Base-by-base conservation (phyloP, 2,329 filamentous ascomycete species). In the Pseudopyrenochaeta lycopersici region DNA sequence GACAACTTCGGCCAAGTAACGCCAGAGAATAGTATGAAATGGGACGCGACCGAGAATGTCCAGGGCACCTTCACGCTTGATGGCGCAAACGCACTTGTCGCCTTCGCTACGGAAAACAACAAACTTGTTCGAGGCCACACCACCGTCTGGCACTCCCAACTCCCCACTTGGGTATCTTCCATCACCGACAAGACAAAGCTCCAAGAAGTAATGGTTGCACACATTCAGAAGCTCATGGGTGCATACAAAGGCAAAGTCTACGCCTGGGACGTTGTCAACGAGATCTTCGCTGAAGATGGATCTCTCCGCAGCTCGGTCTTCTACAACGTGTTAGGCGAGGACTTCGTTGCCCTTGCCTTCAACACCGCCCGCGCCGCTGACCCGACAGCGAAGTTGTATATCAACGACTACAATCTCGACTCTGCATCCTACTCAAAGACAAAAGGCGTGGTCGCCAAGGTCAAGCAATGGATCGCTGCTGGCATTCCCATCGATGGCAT, bases 331-430 rank as follows among this genome's bases (percentile, higher is more conserved):
- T 82, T 91, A 4, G 88, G 89, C 39, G 88, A 90, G 76, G 83
- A 84, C 71, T 91, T 88, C 67, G 85, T 92, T 47, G 78, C 80
- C 18, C 88, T 90, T 64, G 89, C 89, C 31, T 92, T 91, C 77
- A 80, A 84, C 46, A 85, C 89, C 10, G 89, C 90, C 17, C 83
- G 84, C 46, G 80, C 80, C 7, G 88, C 87, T 12, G 89, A 91
- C 71, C 87, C 89, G 2, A 66, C 75, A 50, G 88, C 86, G 2
- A 88, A 88, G 76, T 80, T 92, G 33, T 92, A 90, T 79, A 90
- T 91, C 77, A 92, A 92, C 75, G 89, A 92, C 68, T 82, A 80
- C 71, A 82, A 81, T 77, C 82, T 90, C 46, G 88, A 90, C 76
- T 79, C 74, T 38, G 81, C 87, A 15, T 81, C 64, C 60, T 82